Evolutionary conservation across 2,329 filamentous ascomycete species (phyloP).

Genomic region (Neodidymelliopsis sp.): DNA sequence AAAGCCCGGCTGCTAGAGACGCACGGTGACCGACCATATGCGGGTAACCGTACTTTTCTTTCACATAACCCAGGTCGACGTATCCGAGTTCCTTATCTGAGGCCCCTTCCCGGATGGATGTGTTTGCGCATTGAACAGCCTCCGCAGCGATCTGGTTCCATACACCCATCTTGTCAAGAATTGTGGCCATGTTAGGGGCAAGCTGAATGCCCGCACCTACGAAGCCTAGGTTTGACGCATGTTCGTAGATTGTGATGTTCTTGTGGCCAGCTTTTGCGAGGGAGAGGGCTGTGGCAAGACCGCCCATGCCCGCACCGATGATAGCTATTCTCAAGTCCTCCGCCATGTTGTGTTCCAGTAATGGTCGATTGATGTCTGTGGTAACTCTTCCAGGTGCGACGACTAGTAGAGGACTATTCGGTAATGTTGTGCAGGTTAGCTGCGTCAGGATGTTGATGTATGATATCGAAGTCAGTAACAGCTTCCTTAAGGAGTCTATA

Average conservation of each 20-base stretch:
- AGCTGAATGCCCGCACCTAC: conserved; percentile 87
- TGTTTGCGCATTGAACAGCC: conserved; percentile 73
- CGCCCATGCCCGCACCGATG: conserved; percentile 73
- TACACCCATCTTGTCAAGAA: conserved; percentile 75
- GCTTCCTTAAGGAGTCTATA: not conserved
- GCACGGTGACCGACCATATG: conserved; percentile 83
- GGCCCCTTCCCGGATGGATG: conserved; percentile 76
- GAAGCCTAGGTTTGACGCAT: conserved; percentile 76
- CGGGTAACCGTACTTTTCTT: conserved; percentile 73
- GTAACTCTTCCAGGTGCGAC: too few relatives aligned
- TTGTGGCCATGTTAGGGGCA: conserved; percentile 81
- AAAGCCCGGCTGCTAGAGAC: conserved; percentile 73
- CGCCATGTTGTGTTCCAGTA: conserved; percentile 31
- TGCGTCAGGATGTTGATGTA: not conserved
- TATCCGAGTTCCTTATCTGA: conserved; percentile 73
- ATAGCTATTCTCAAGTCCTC: conserved; percentile 43
- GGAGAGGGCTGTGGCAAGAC: conserved; percentile 73
- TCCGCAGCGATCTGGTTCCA: conserved; percentile 75
- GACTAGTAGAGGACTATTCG: too few relatives aligned
- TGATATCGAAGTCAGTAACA: not conserved
- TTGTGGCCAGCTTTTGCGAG: conserved; percentile 79
- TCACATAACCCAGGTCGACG: conserved; percentile 73
- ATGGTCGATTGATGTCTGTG: not conserved
- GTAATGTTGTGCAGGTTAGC: too few relatives aligned
- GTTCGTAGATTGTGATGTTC: conserved; percentile 77